Conservation (phyloP, 305 asterid genomes). For the Coffea humblotiana region DNA sequence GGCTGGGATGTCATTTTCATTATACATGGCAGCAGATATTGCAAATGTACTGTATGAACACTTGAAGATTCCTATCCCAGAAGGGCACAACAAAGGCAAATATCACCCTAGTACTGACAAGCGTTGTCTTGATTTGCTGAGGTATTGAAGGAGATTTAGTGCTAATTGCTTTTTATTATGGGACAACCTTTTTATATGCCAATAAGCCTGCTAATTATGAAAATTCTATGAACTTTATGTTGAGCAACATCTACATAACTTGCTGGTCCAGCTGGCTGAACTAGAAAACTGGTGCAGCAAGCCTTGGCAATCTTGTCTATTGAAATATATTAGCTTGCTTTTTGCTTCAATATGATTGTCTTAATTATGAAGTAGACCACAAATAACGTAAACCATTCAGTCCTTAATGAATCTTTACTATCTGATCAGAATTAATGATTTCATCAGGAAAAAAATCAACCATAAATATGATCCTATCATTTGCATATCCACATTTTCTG, state of each 20-base stretch:
- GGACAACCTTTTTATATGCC: background rate
- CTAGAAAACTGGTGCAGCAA: background rate
- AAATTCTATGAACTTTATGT: background rate
- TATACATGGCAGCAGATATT: constrained; percentile 88
- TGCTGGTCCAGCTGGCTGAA: constrained; percentile 2
- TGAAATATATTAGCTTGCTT: constrained; percentile 4
- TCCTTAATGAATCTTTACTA: background rate
- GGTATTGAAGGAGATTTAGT: constrained; percentile 44
- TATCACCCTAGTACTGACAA: constrained; percentile 95
- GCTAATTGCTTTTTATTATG: background rate
- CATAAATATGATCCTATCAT: background rate
- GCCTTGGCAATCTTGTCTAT: background rate
- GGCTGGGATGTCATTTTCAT: constrained; percentile 90
- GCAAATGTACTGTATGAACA: constrained; percentile 85
- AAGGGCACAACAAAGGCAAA: constrained; percentile 65
- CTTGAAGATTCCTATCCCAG: constrained; percentile 91
- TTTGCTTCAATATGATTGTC: background rate
- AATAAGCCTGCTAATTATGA: background rate
- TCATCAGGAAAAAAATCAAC: background rate
- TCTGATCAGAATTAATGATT: background rate
- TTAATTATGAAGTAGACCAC: background rate
- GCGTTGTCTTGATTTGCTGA: constrained; percentile 81
- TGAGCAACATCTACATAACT: background rate
- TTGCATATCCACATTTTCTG: background rate
- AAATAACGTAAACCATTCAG: background rate